Base-by-base conservation (phyloP, 441 rosid genomes). In the Daphne laureola region DNA sequence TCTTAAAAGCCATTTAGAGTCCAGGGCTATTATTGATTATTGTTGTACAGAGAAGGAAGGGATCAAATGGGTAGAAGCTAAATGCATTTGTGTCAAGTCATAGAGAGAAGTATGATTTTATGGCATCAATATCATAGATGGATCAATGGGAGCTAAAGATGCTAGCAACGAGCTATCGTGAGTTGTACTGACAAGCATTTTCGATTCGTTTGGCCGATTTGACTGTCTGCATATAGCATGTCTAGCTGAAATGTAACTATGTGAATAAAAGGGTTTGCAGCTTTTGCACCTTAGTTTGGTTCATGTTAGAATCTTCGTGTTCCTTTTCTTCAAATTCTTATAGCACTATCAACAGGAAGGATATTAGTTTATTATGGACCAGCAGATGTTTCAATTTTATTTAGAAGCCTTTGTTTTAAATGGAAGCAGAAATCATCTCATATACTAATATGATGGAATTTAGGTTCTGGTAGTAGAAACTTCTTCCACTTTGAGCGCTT, bases 81-180 rank as follows among this genome's bases (percentile, higher is more conserved):
- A 48, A 65, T 42, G 64, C 46, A 43, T 55, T 56, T 54, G 63
- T 62, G 68, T 58, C 63, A 60, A 64, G 67, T 47, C 44, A 14
- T 12, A 23, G 66, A 67, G 60, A 54, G 58, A 54, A 62, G 58
- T 47, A 25, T 46, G 55, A 67, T 58, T 36, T 67, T 45, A 49
- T 43, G 48, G 55, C 26, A 61, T 48, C 57, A 53, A 50, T 66
- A 46, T 54, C 35, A 3, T 5, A 13, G 21, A 27, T 21, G 44
- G 49, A 25, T 35, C 42, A 50, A 66, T 52, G 46, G 27, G 23
- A 12, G 14, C 49, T 43, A 49, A 54, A 23, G 14, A 45, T 53
- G 17, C 3, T 17, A 9, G 14, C 42, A 18, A 48, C 48, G 43
- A 54, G 55, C 54, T 61, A 40, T 48, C 40, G 55, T 48, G 57